Base-by-base conservation (phyloP, 495 filamentous ascomycete species). In the Cudoniella acicularis region DNA sequence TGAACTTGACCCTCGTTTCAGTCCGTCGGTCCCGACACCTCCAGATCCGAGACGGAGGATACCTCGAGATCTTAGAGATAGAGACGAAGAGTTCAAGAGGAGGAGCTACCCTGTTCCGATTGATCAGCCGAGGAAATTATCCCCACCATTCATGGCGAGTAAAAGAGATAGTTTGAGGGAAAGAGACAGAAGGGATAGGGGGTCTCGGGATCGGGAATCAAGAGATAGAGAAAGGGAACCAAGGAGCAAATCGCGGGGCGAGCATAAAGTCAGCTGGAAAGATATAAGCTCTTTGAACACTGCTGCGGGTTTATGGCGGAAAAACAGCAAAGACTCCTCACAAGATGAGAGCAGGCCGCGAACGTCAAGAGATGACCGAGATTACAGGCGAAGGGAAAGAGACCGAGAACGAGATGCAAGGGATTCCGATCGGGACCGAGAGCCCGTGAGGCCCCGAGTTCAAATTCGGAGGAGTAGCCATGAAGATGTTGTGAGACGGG, bases 261-360 rank as follows among this genome's bases (percentile, higher is more conserved):
- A 22, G 6, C 59, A 60, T 25, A 56, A 49, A 47, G 49, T 67
- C 3, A 26, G 59, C 6, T 67, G 62, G 62, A 60, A 64, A 47
- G 62, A 67, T 53, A 49, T 63, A 10, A 45, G 60, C 46, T 49
- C 18, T 16, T 26, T 62, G 21, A 26, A 2, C n/a, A 24, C 30
- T 18, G n/a, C 10, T 43, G 18, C 51, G 3, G 51, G 25, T 4
- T 13, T 36, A 4, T 36, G 30, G 30, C 30, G 30, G 6, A 36
- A 36, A 13, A 13, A 13, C 13, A 36, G 30, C 30, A 46, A 17
- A 24, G 53, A 40, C 23, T 4, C 9, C 10, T 13, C 50, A 8
- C 26, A 17, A 47, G 54, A 56, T 25, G 54, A 50, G n/a, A 50
- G 20, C 9, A 3, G 48, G 9, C 48, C 10, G 23, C 18, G 48